These are phyloP conservation scores for Hymenoscyphus scutula DNA, from an alignment of 2,329 filamentous ascomycete genomes.

Conservation along the genomic window DNA sequence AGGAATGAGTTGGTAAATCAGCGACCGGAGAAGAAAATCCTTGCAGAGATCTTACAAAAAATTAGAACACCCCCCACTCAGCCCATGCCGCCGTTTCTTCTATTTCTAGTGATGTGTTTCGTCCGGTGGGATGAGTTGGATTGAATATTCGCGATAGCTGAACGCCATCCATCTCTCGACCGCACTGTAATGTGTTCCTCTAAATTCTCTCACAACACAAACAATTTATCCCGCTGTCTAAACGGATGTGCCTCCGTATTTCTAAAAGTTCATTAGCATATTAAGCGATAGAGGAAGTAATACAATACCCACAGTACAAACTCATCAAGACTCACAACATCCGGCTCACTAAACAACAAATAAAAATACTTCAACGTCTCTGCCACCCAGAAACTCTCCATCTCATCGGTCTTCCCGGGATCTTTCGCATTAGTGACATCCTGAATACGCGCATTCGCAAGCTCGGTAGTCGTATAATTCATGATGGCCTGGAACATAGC, in stretches of 20 bases:
- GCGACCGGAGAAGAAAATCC: too few species aligned
- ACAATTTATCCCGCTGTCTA: neutral
- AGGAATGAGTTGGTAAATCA: too few species aligned
- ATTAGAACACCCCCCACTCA: too few species aligned
- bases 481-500: slow-evolving; percentile 46
- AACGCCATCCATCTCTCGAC: too few species aligned
- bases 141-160: too few species aligned
- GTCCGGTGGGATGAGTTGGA: too few species aligned
- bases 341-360: slow-evolving; percentile 47
- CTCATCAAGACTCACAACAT: slow-evolving; percentile 56
- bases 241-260: slow-evolving; percentile 29
- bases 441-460: slow-evolving; percentile 41
- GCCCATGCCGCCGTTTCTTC: too few species aligned
- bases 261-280: neutral
- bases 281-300: neutral
- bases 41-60: too few species aligned
- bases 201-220: neutral
- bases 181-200: too few species aligned
- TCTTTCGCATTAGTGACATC: slow-evolving; percentile 37
- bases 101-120: too few species aligned
- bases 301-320: slow-evolving; percentile 44
- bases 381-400: slow-evolving; percentile 60
- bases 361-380: slow-evolving; percentile 40
- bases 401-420: slow-evolving; percentile 44
- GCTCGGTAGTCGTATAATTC: slow-evolving; percentile 40